These are phyloP conservation scores for Aspergillus sp. DNA, from an alignment of 2,329 filamentous ascomycete species.

Conservation along the genomic window DNA sequence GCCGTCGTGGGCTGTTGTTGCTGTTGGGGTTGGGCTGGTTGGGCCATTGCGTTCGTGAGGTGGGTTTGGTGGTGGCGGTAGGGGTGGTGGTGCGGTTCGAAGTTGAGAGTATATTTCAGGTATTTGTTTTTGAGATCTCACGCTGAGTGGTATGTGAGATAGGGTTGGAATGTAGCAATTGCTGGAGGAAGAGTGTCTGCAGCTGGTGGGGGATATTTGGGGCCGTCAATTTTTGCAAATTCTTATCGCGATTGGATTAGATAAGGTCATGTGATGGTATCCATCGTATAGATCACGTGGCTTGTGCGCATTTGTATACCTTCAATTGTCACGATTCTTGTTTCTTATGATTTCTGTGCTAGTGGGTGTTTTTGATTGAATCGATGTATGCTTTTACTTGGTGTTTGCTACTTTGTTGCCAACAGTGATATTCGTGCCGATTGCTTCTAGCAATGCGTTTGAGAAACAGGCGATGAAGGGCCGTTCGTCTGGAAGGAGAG, in stretches of 20 bases:
- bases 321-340: no score
- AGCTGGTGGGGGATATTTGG: neutral
- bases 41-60: constrained; percentile 6
- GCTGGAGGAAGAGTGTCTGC: no score
- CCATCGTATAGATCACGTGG: neutral
- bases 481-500: no score
- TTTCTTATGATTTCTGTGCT: neutral
- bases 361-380: neutral
- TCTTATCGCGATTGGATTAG: constrained; percentile 8
- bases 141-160: no score
- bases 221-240: constrained; percentile 4
- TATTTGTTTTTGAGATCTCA: neutral
- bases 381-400: neutral
- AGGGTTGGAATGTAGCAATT: no score
- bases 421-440: no score
- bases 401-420: neutral
- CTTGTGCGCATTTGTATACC: no score
- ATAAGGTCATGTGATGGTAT: constrained; percentile 15
- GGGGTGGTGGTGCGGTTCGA: neutral
- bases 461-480: neutral
- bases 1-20: constrained; percentile 42
- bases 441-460: neutral
- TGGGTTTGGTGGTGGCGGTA: constrained; percentile 3
- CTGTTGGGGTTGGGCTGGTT: constrained; percentile 12
- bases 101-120: no score